Conservation (phyloP, 352 stramenopile species). For the Globisporangium mamillatum region DNA sequence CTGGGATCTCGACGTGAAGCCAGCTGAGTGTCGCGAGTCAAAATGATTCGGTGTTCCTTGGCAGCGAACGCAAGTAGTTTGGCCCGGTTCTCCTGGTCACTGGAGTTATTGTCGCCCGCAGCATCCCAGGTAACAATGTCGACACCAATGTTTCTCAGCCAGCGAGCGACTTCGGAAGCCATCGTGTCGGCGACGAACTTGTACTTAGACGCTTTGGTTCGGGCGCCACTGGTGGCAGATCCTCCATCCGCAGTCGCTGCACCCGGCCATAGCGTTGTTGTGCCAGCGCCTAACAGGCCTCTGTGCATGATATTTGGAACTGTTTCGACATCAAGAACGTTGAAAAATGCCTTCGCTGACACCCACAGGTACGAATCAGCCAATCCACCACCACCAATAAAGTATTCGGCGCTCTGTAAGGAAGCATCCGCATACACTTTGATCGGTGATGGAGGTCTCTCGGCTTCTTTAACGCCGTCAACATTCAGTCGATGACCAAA, state of each 20-base stretch:
- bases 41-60: no score
- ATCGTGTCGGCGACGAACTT: conserved; percentile 79
- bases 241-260: not conserved
- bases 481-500: conserved; percentile 38
- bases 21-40: no score
- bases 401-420: conserved; percentile 30
- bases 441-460: conserved; percentile 8
- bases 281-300: conserved; percentile 8
- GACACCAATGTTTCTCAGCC: conserved; percentile 75
- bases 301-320: conserved; percentile 36
- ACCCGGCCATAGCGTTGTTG: not conserved
- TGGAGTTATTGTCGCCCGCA: conserved; percentile 21
- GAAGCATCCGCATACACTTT: conserved; percentile 41
- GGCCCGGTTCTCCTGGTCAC: no score
- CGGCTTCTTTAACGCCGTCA: not conserved
- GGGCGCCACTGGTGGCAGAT: not conserved
- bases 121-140: conserved; percentile 71
- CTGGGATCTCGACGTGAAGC: no score
- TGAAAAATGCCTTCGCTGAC: conserved; percentile 38
- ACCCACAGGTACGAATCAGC: conserved; percentile 44
- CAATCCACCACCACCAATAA: conserved; percentile 48
- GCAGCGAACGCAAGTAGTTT: no score
- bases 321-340: conserved; percentile 30
- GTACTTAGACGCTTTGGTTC: conserved; percentile 25
- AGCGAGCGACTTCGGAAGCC: conserved; percentile 64